Conservation (phyloP, 805 yeast genomes). For the Sungouiella thailandica region DNA sequence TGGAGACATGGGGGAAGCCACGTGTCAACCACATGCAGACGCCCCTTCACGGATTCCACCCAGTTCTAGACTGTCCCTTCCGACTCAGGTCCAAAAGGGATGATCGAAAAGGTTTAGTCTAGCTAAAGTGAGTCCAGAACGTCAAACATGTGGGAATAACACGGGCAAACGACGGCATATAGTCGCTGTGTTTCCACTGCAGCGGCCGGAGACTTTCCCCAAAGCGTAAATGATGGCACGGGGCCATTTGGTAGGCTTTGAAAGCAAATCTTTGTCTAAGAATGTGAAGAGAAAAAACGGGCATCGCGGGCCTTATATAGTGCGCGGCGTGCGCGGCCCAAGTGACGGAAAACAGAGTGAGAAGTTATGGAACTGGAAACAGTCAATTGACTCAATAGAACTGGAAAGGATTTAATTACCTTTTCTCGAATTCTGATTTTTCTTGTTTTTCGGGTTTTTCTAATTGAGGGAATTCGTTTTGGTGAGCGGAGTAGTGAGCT, state of each 20-base stretch:
- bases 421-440: too few species aligned
- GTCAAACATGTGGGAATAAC: neutral
- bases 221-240: conserved; percentile 41
- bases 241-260: conserved; percentile 57
- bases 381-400: too few species aligned
- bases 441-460: too few species aligned
- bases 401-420: too few species aligned
- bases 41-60: too few species aligned
- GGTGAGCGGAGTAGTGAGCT: too few species aligned
- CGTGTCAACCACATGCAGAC: conserved; percentile 1
- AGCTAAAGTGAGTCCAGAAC: too few species aligned
- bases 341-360: too few species aligned
- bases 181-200: conserved; percentile 52
- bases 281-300: conserved; percentile 37
- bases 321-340: conserved; percentile 1
- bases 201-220: conserved; percentile 89
- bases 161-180: conserved; percentile 15
- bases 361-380: too few species aligned
- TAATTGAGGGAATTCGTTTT: too few species aligned
- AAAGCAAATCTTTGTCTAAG: conserved; percentile 74
- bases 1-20: conserved; percentile 10
- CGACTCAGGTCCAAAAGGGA: conserved; percentile 1
- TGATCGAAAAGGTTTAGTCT: too few species aligned
- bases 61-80: neutral
- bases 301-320: conserved; percentile 2